A percentile compares a stretch with the other conserved stretches of the same genome.
Evolutionary conservation across 208 protist species (phyloP).

Genomic region (Trypanosoma melophagium): DNA sequence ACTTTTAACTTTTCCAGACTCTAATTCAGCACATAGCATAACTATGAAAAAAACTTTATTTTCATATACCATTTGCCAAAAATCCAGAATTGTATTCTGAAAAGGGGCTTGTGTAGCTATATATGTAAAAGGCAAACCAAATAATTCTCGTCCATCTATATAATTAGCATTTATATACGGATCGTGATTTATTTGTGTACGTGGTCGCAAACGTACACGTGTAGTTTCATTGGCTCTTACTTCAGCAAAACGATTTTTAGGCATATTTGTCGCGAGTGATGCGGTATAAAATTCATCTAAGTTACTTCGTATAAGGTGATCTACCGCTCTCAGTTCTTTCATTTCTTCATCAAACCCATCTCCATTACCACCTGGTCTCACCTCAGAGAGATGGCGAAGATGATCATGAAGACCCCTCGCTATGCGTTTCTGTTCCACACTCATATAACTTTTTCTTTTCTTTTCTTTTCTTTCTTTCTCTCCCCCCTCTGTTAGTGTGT

Average conservation of each 20-base stretch:
- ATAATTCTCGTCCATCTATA: constrained; percentile 59
- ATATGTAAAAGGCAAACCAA: constrained; percentile 84
- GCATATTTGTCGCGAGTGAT: constrained; percentile 57
- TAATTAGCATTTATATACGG: constrained; percentile 92
- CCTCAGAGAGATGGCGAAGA: constrained; percentile 27
- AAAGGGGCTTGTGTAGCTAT: constrained; percentile 90
- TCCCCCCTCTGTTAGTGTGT: background rate
- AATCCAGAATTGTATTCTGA: constrained; percentile 77
- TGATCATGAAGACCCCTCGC: constrained; percentile 29
- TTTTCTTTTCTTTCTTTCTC: constrained; percentile 6
- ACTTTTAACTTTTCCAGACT: constrained; percentile 76
- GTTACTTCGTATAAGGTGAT: constrained; percentile 63
- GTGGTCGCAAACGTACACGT: constrained; percentile 44
- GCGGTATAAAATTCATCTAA: constrained; percentile 74
- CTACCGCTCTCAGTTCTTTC: constrained; percentile 43
- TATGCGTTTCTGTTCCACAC: constrained; percentile 28
- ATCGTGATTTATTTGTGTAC: constrained; percentile 31
- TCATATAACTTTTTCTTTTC: constrained; percentile 31
- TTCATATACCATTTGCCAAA: constrained; percentile 91
- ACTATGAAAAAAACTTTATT: constrained; percentile 76
- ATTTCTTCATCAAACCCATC: constrained; percentile 74
- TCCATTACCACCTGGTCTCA: constrained; percentile 26
- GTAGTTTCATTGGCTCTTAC: constrained; percentile 74
- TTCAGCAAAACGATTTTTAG: constrained; percentile 77
- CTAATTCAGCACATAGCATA: constrained; percentile 76